A percentile compares a stretch with the other conserved stretches of the same genome.
These are phyloP conservation scores for Hyparrhenia diplandra DNA, from an alignment of 176 grass and related monocot genomes.

Conservation along the genomic window DNA sequence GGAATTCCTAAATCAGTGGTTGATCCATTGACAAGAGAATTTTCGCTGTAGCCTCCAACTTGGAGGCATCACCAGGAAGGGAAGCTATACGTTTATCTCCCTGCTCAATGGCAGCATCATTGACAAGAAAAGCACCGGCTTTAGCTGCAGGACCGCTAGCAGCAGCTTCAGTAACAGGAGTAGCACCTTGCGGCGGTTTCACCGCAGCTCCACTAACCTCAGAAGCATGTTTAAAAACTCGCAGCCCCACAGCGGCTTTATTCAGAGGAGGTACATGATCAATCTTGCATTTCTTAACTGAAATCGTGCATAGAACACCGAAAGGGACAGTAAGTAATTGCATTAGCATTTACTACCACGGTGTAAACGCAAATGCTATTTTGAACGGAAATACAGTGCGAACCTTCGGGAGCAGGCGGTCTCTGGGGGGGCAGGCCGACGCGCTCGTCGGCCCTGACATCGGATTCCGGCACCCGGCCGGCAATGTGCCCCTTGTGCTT, in stretches of 20 bases:
- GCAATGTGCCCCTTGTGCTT: constrained; percentile 38
- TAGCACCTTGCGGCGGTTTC: background rate
- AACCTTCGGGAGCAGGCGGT: constrained; percentile 31
- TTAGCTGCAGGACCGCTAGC: background rate
- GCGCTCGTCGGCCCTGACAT: background rate
- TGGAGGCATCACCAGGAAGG: background rate
- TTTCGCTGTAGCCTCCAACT: background rate
- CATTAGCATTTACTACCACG: background rate
- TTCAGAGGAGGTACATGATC: background rate
- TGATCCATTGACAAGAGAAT: background rate
- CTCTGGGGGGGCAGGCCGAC: background rate
- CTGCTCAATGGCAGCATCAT: background rate
- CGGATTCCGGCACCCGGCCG: background rate
- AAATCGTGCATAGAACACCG: background rate
- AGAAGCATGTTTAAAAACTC: background rate
- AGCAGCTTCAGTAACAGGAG: background rate
- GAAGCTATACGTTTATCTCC: background rate
- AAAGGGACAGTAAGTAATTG: background rate
- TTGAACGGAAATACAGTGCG: background rate
- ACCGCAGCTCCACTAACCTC: background rate
- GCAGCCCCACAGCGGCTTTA: background rate
- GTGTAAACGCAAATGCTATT: background rate
- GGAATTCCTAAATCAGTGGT: background rate
- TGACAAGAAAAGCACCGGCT: background rate
- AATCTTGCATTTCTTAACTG: constrained; percentile 25